Evolutionary conservation across 805 yeast species (phyloP).

Genomic region (Candida quercuum): DNA sequence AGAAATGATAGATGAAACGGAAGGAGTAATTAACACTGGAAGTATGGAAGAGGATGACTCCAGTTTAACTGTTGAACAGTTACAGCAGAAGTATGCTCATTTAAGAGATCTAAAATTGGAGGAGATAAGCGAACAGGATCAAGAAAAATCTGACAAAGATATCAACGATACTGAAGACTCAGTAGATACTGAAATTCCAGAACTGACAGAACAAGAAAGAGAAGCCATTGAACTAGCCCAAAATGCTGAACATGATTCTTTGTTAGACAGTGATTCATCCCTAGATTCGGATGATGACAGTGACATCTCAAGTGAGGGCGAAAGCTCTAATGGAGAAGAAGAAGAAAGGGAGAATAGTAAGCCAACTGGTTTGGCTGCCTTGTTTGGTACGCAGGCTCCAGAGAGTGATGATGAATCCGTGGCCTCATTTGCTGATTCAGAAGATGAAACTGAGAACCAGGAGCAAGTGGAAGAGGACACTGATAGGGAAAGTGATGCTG

Average conservation of each 20-base stretch:
- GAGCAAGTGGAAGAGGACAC: constrained; percentile 8
- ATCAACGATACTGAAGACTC: constrained; percentile 18
- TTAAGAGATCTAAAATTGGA: constrained; percentile 20
- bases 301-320: constrained; percentile 20
- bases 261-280: constrained; percentile 26
- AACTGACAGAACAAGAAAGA: constrained; percentile 16
- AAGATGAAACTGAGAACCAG: constrained; percentile 12
- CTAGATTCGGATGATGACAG: constrained; percentile 25
- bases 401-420: constrained; percentile 29
- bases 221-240: constrained; percentile 25
- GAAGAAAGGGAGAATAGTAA: constrained; percentile 10
- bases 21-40: constrained; percentile 28
- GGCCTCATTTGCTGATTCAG: constrained; percentile 23
- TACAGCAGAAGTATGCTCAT: constrained; percentile 22
- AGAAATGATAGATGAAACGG: constrained; percentile 15
- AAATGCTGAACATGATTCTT: constrained; percentile 13
- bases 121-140: constrained; percentile 24
- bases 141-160: constrained; percentile 17
- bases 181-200: constrained; percentile 20
- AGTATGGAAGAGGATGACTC: constrained; percentile 17
- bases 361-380: constrained; percentile 30
- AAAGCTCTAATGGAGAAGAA: constrained; percentile 15
- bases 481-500: constrained; percentile 16
- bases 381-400: constrained; percentile 27
- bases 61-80: constrained; percentile 25